A percentile compares a stretch with the other conserved stretches of the same genome.
Conservation (phyloP, 805 yeast genomes). For the Nakazawaea holstii region DNA sequence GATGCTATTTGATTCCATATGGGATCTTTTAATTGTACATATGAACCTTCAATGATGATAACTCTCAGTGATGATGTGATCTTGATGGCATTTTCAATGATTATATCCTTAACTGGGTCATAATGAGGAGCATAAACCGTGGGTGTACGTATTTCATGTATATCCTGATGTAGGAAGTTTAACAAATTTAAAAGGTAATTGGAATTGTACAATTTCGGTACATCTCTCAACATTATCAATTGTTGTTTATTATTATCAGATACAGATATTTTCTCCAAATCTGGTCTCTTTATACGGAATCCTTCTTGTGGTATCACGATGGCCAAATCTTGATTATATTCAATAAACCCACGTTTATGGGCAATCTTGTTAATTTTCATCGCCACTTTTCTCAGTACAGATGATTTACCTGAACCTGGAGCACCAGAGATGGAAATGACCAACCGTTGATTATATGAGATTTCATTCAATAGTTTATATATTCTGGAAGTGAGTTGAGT, state of each 20-base stretch:
- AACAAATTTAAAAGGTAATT: conserved; percentile 19
- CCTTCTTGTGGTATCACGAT: conserved; percentile 10
- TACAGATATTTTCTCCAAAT: conserved; percentile 19
- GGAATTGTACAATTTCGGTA: conserved; percentile 37
- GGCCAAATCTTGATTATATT: conserved; percentile 2
- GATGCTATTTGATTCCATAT: conserved; percentile 27
- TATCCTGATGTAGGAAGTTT: conserved; percentile 26
- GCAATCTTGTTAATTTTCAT: conserved; percentile 7
- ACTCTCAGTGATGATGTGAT: conserved; percentile 22
- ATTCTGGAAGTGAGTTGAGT: conserved; percentile 8
- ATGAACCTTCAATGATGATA: conserved; percentile 32
- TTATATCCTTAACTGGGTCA: conserved; percentile 31
- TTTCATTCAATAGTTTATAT: conserved; percentile 6
- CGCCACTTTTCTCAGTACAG: conserved; percentile 23
- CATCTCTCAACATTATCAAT: conserved; percentile 25
- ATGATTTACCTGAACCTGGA: conserved; percentile 40
- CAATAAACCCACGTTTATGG: conserved; percentile 7
- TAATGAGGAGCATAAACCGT: conserved; percentile 31
- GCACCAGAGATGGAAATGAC: conserved; percentile 34
- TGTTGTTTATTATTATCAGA: conserved; percentile 27
- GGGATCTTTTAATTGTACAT: conserved; percentile 29
- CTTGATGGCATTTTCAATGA: conserved; percentile 25
- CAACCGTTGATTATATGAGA: conserved; percentile 15
- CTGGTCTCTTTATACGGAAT: conserved; percentile 4
- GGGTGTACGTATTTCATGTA: conserved; percentile 24